Conservation (phyloP, 371 early-diverging fungal genomes). For the Mortierella sp. region DNA sequence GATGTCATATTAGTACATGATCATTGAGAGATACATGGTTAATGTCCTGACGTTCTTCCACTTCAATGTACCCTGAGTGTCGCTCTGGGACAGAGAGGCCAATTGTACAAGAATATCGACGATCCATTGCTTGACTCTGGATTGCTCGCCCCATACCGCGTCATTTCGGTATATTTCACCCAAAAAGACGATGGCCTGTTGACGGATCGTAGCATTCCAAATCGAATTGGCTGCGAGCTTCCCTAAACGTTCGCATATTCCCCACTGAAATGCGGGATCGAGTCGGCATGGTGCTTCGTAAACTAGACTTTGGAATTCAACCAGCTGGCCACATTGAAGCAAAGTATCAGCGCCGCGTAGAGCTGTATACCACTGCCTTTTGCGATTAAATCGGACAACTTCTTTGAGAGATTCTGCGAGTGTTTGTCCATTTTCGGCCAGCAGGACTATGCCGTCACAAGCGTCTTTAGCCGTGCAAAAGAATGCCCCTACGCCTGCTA, state of each 20-base stretch:
- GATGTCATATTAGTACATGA: background rate
- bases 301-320: slow-evolving; percentile 7
- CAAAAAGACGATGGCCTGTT: slow-evolving; percentile 8
- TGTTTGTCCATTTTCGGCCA: slow-evolving; percentile 3
- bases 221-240: slow-evolving; percentile 6
- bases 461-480: background rate
- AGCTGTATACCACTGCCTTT: slow-evolving; percentile 12
- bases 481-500: slow-evolving; percentile 1
- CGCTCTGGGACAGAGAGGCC: background rate
- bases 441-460: background rate
- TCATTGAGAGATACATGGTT: background rate
- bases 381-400: slow-evolving; percentile 6
- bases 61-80: background rate
- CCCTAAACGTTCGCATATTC: slow-evolving; percentile 11
- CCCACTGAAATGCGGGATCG: slow-evolving; percentile 15
- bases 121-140: slow-evolving; percentile 10
- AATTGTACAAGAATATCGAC: slow-evolving; percentile 13
- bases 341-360: slow-evolving; percentile 5
- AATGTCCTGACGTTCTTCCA: background rate
- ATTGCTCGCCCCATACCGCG: slow-evolving; percentile 2
- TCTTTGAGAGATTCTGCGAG: slow-evolving; percentile 8
- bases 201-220: background rate
- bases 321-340: slow-evolving; percentile 8
- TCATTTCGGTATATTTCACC: slow-evolving; percentile 21
- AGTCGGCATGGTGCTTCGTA: slow-evolving; percentile 21